Evolutionary conservation across 768 basidiomycete species (phyloP).

Genomic region (Galerina marginata): DNA sequence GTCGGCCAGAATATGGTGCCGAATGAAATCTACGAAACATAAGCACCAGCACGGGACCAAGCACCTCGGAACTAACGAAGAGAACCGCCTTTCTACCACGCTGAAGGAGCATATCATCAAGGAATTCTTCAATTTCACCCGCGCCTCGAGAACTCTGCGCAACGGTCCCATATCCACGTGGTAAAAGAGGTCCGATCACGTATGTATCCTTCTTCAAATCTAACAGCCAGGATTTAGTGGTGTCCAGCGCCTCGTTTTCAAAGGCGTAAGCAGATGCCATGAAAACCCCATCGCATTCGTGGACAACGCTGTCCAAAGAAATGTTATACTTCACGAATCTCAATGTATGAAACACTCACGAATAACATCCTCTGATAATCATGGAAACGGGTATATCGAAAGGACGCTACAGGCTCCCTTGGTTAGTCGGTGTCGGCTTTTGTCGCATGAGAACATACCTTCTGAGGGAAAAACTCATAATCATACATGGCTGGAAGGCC

Average conservation of each 20-base stretch:
- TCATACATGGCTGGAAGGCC: slow-evolving; percentile 21
- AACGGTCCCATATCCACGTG: slow-evolving; percentile 3
- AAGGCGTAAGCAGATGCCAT: background rate
- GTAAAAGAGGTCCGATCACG: slow-evolving; percentile 17
- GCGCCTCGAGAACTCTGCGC: slow-evolving; percentile 6
- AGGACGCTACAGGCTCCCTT: background rate
- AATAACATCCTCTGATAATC: background rate
- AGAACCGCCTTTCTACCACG: slow-evolving; percentile 9
- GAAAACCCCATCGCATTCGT: slow-evolving; percentile 10
- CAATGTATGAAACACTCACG: background rate
- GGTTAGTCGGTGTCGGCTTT: background rate
- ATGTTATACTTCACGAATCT: background rate
- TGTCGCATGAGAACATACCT: slow-evolving; percentile 2
- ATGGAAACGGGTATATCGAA: background rate
- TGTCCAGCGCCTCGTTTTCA: slow-evolving; percentile 9
- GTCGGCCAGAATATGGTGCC: slow-evolving; percentile 16
- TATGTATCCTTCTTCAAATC: slow-evolving; percentile 6
- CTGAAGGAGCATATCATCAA: background rate
- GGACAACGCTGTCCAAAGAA: background rate
- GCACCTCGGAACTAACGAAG: slow-evolving; percentile 3
- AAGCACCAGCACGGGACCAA: background rate
- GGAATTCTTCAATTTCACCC: slow-evolving; percentile 3
- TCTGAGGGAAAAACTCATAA: slow-evolving; percentile 22
- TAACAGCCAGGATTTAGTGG: slow-evolving; percentile 10
- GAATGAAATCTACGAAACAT: slow-evolving; percentile 8